Conservation (phyloP, 208 protist species). For the Leishmania aethiopica region DNA sequence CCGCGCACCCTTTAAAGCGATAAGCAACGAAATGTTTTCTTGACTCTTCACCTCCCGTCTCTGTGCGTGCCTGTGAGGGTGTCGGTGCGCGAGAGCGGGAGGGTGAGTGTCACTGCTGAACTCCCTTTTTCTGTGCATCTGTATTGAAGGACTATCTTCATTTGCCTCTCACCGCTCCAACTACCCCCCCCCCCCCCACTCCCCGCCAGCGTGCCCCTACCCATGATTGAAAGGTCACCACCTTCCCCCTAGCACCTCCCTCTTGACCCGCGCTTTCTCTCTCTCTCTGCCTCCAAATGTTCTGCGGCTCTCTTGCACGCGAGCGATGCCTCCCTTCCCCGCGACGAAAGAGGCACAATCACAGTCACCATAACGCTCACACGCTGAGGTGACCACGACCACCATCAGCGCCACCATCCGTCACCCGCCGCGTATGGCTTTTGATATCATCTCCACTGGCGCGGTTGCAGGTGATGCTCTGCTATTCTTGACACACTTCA, state of each 20-base stretch:
- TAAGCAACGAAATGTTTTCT: not conserved
- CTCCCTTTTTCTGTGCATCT: not conserved
- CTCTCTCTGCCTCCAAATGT: not conserved
- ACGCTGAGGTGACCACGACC: not conserved
- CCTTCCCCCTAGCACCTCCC: not conserved
- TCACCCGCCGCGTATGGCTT: not conserved
- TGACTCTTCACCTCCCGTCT: not conserved
- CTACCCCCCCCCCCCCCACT: too few species aligned
- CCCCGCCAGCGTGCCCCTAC: not conserved
- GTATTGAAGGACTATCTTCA: not conserved
- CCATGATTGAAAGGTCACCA: not conserved
- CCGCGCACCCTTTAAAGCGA: not conserved
- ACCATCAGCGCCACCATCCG: not conserved
- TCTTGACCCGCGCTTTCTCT: not conserved
- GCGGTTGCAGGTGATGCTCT: not conserved
- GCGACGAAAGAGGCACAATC: not conserved
- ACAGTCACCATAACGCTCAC: too few species aligned
- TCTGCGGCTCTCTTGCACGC: not conserved
- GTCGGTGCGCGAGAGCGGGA: not conserved
- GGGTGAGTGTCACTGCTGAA: not conserved
- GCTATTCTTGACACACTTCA: not conserved
- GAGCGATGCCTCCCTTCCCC: not conserved
- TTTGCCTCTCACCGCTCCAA: not conserved
- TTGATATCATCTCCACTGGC: not conserved
- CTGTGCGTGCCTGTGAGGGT: not conserved